These are phyloP conservation scores for Begonia peltatifolia DNA, from an alignment of 306 rosid species.

Conservation along the genomic window DNA sequence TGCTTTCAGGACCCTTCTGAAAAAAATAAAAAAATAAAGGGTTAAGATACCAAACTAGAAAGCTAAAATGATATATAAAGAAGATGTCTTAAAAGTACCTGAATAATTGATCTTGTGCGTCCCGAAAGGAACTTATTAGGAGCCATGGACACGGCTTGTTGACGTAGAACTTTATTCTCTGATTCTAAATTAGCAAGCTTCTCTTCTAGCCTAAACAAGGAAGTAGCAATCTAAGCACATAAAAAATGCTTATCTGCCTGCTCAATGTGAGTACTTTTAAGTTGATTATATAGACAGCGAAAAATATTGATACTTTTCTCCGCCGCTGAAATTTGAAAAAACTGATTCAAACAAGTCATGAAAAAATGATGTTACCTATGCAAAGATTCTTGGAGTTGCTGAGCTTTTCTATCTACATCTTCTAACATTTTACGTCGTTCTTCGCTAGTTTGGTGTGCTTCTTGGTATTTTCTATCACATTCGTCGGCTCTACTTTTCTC, in stretches of 20 bases:
- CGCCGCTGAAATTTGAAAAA: no score
- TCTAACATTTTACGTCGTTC: slow-evolving; percentile 64
- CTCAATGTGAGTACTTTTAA: no score
- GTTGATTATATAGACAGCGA: no score
- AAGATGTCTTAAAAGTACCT: slow-evolving; percentile 35
- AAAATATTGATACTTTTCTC: no score
- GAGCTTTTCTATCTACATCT: slow-evolving; percentile 55
- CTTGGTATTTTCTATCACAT: slow-evolving; percentile 47
- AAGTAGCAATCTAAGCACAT: no score
- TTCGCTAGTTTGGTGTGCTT: slow-evolving; percentile 42
- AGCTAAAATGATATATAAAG: background rate
- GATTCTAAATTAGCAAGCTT: slow-evolving; percentile 91
- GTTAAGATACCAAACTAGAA: no score
- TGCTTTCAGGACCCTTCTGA: slow-evolving; percentile 93
- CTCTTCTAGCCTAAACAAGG: slow-evolving; percentile 64
- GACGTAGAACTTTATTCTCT: slow-evolving; percentile 98
- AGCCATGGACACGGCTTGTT: slow-evolving; percentile 89
- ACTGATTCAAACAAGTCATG: no score
- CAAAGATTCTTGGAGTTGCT: slow-evolving; percentile 85
- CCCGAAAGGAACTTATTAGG: slow-evolving; percentile 69
- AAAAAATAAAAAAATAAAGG: background rate
- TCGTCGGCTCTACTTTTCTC: slow-evolving; percentile 50
- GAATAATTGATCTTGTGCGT: slow-evolving; percentile 66
- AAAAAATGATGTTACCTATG: slow-evolving; percentile 36
- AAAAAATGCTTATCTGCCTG: no score